Conservation (phyloP, 768 basidiomycete genomes). For the Pulveroboletus sp. region DNA sequence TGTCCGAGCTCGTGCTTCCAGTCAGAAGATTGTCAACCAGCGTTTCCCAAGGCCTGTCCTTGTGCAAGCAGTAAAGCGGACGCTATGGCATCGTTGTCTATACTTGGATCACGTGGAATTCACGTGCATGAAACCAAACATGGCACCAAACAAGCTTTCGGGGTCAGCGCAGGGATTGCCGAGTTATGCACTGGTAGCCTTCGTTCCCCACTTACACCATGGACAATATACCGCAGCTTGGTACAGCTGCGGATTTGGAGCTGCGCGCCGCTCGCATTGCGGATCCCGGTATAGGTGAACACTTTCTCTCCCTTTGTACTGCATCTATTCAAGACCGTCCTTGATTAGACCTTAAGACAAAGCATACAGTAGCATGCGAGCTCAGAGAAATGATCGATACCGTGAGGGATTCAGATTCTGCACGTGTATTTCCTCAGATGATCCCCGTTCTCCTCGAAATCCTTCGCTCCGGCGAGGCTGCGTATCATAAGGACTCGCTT, state of each 20-base stretch:
- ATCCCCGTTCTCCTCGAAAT: constrained; percentile 71
- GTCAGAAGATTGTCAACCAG: too few species aligned
- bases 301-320: not conserved
- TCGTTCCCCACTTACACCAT: constrained; percentile 21
- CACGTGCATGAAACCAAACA: constrained; percentile 32
- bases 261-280: constrained; percentile 66
- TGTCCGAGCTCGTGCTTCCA: not conserved
- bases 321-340: not conserved
- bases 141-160: constrained; percentile 29
- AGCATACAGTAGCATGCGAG: constrained; percentile 67
- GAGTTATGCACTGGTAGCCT: not conserved
- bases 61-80: too few species aligned
- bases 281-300: constrained; percentile 66
- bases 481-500: constrained; percentile 58
- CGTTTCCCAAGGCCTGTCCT: too few species aligned
- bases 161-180: constrained; percentile 15
- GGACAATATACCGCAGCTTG: constrained; percentile 42
- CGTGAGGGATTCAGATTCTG: constrained; percentile 67
- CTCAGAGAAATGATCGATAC: constrained; percentile 80
- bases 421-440: constrained; percentile 64
- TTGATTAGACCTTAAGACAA: constrained; percentile 62
- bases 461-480: constrained; percentile 61
- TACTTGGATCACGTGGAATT: constrained; percentile 17
- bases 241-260: constrained; percentile 58
- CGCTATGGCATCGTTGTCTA: too few species aligned